A percentile compares a stretch with the other conserved stretches of the same genome.
These are phyloP conservation scores for Colletotrichum sp. DNA, from an alignment of 2,329 filamentous ascomycete species.

Conservation along the genomic window DNA sequence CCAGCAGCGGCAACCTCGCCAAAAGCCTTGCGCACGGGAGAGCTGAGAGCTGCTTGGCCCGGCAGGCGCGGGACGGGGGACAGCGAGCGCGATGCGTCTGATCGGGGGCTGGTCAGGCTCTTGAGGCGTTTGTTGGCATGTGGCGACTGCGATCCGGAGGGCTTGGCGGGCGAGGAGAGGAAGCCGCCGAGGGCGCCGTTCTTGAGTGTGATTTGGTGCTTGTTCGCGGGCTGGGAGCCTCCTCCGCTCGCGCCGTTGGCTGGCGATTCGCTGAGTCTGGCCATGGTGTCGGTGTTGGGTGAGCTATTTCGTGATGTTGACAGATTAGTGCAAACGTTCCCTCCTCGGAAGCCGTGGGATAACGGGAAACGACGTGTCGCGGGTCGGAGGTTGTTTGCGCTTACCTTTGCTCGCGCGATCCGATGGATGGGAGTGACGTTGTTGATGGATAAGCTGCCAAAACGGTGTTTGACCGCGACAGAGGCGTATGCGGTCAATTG, in stretches of 20 bases:
- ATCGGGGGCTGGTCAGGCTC: not conserved
- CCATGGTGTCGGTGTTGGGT: not conserved
- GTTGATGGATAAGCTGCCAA: not conserved
- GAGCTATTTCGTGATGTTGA: not conserved
- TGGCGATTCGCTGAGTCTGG: not conserved
- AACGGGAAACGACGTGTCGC: not conserved
- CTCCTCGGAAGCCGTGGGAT: not conserved
- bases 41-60: not conserved
- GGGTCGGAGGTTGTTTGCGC: not conserved
- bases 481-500: not conserved
- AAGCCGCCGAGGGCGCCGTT: constrained; percentile 5
- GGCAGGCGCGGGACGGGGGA: not conserved
- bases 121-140: constrained; percentile 10
- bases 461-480: too few relatives aligned
- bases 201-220: not conserved
- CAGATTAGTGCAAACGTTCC: not conserved
- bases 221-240: not conserved
- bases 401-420: not conserved
- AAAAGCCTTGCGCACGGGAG: not conserved
- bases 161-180: constrained; percentile 2
- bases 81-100: not conserved
- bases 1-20: not conserved
- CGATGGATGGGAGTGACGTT: too few relatives aligned
- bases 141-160: constrained; percentile 4
- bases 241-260: not conserved